Base-by-base conservation (phyloP, 108 stramenopile species). In the Licmophora abbreviata region DNA sequence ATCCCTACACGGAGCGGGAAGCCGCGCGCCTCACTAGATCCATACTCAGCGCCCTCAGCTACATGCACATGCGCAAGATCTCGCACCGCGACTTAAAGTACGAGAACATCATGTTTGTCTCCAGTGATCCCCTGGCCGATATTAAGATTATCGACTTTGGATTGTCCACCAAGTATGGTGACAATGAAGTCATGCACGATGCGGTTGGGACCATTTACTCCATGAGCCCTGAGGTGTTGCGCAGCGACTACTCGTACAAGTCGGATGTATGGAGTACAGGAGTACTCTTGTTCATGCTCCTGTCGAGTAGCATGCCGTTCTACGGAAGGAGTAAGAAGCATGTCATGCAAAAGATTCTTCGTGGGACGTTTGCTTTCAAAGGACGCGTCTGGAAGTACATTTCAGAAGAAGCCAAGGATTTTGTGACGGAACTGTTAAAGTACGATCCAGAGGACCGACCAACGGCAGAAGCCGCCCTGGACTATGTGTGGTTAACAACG, bases 61-160 rank as follows among this genome's bases (percentile, higher is more conserved):
- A 78, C 53, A 56, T 80, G 36, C 84, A 85, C 49, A 36, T 50
- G 15, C 49, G 51, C 15, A 56, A 64, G 22, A 71, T 85, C 35
- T 41, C 61, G 12, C 84, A 85, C 57, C 65, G 85, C 10, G 85
- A 82, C 54, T 63, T 81, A 47, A 85, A 85, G 63, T 84, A 88
- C 48, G 93, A 93, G 36, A 94, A 94, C 47, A 68, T 97, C 25
- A 62, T 97, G 51, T 91, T 92, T 63, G 73, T 57, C 28, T 67
- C 71, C 31, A 38, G 46, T 4, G 38, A 51, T 5, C 54, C 58
- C 37, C 69, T 80, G 29, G 38, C 91, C 4, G 74, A 79, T 25
- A 51, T 84, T 32, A 85, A 79, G 35, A 35, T 81, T 15, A 77
- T 82, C 48, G 80, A 82, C 42, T 83, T 74, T 56, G 81, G 81